Evolutionary conservation across 129 eudicot genomes (phyloP).

Genomic region (Flaveria brownii): DNA sequence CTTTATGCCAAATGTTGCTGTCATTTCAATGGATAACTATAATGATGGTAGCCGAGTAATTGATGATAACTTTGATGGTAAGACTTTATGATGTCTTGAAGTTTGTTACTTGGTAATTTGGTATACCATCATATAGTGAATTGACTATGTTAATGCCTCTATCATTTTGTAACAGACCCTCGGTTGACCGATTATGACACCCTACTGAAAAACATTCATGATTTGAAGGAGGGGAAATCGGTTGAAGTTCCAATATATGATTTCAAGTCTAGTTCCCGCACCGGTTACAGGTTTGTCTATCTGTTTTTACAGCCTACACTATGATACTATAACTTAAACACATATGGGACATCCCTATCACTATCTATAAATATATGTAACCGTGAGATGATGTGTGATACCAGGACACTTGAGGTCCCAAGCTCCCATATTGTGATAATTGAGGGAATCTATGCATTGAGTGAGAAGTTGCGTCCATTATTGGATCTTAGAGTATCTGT

Average conservation of each 20-base stretch:
- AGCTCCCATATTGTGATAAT: constrained; percentile 82
- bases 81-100: background rate
- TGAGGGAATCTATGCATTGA: constrained; percentile 92
- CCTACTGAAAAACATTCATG: constrained; percentile 74
- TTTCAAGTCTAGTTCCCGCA: constrained; percentile 87
- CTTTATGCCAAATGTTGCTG: constrained; percentile 89
- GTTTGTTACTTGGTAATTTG: background rate
- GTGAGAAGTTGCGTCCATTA: constrained; percentile 77
- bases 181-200: constrained; percentile 95
- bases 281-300: constrained; percentile 69
- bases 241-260: constrained; percentile 78
- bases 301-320: constrained; percentile 15
- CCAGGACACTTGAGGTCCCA: constrained; percentile 92
- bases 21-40: constrained; percentile 87
- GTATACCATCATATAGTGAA: background rate
- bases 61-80: constrained; percentile 90
- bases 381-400: constrained; percentile 20
- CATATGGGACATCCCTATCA: background rate
- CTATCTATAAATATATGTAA: background rate
- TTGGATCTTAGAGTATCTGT: constrained; percentile 95
- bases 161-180: constrained; percentile 62
- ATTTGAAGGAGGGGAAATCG: constrained; percentile 70
- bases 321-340: constrained; percentile 8
- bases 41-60: constrained; percentile 78
- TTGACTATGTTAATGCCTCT: background rate